Base-by-base conservation (phyloP, 192 early-diverging fungal species). In the Backusella luteola region DNA sequence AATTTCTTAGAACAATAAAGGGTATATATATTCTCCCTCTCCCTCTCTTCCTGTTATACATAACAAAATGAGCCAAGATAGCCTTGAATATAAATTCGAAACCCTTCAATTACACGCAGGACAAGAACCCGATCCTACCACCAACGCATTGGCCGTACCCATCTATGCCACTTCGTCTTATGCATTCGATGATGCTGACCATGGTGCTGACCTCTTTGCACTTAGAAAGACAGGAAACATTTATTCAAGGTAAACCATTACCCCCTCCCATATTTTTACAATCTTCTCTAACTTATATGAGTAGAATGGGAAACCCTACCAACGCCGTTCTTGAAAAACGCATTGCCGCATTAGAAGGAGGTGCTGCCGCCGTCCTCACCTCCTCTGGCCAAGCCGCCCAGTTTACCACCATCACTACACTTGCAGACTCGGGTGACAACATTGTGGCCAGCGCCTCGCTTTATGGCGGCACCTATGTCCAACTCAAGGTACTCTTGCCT, bases 21-120 rank as follows among this genome's bases (percentile, higher is more conserved):
- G n/a, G 52, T 17, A 49, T 49, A 49, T 19, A 49, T 14, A 56
- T 8, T 8, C 21, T 21, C 7, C 52, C 4, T 17, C 1, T 17
- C 52, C 6, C 52, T 53, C 15, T 44, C n/a, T 19, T 19, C 6
- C 17, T 56, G 9, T 56, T 56, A 26, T 26, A n/a, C 53, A 56
- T 11, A 21, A 56, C 12, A n/a, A 56, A 2, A 56, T 56, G 53
- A 56, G 9, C 21, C 53, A 21, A 56, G 66, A 78, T 63, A 56
- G 73, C 6, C 63, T 46, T 21, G 73, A 85, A 80, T 81, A 82
- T 69, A 87, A 83, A 76, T 97, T 97, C 76, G 95, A 97, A 74
- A 98, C 95, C 34, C 89, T 96, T 26, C 95, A 96, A 82, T 83
- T 98, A 19, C 96, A 98, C 77, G 94, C 95, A 34, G 96, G 95